Conservation (phyloP, 352 stramenopile species). For the Globisporangium acanthophoron region DNA sequence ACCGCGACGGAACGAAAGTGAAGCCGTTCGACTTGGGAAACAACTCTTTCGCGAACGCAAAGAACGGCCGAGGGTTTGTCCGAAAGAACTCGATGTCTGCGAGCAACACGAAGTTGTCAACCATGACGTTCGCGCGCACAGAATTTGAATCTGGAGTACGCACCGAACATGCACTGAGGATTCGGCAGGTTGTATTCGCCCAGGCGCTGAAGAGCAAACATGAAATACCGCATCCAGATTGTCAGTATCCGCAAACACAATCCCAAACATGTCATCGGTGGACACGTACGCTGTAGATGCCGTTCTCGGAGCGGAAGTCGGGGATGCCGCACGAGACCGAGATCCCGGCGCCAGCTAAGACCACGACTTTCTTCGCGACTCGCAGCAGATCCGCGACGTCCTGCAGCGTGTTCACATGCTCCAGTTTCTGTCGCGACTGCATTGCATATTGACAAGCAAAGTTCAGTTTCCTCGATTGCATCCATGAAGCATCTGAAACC, state of each 20-base stretch:
- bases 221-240: background rate
- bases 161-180: conserved; percentile 85
- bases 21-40: conserved; percentile 79
- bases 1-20: conserved; percentile 74
- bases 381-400: conserved; percentile 72
- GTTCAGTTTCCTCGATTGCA: background rate
- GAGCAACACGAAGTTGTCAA: background rate
- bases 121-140: background rate
- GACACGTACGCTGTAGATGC: conserved; percentile 85
- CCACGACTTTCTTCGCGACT: conserved; percentile 86
- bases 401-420: conserved; percentile 57
- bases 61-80: conserved; percentile 96
- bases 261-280: background rate
- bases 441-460: background rate
- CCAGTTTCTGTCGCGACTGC: conserved; percentile 41
- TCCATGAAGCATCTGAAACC: too few relatives aligned
- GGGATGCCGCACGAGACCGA: conserved; percentile 97
- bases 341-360: conserved; percentile 94
- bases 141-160: background rate
- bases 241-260: background rate
- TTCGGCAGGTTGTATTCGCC: conserved; percentile 81
- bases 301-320: conserved; percentile 95
- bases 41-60: conserved; percentile 91
- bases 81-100: conserved; percentile 97
- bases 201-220: conserved; percentile 33